Conservation (phyloP, 441 rosid species). For the Corymbia calophylla region DNA sequence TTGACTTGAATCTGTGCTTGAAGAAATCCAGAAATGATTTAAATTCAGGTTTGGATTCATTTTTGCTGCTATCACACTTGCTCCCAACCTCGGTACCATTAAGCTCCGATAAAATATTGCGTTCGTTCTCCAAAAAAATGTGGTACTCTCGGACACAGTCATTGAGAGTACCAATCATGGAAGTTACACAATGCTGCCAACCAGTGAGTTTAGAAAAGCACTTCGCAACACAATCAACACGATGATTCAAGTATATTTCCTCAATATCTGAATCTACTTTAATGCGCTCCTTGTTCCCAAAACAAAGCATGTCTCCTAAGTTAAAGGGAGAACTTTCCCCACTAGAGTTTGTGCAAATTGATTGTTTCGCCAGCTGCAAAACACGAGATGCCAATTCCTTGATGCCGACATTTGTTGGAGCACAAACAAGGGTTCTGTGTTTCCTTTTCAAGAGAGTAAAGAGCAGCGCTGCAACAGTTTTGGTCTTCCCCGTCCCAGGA, state of each 20-base stretch:
- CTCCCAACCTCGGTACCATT: not conserved
- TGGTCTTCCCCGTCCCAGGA: conserved; percentile 72
- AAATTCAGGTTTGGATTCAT: not conserved
- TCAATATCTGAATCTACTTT: conserved; percentile 15
- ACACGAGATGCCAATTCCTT: conserved; percentile 39
- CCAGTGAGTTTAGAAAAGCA: conserved; percentile 20
- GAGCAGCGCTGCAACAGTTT: conserved; percentile 32
- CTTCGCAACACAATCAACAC: conserved; percentile 15
- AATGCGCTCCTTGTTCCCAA: conserved; percentile 24
- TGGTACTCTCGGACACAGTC: conserved; percentile 9
- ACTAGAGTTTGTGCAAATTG: not conserved
- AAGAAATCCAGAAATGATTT: conserved; percentile 21
- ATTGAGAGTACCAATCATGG: conserved; percentile 22
- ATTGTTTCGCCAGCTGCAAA: conserved; percentile 19
- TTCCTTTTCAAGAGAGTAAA: conserved; percentile 21
- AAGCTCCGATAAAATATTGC: not conserved
- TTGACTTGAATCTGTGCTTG: conserved; percentile 9
- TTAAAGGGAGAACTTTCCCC: not conserved
- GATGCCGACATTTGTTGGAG: conserved; percentile 56
- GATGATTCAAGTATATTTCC: conserved; percentile 34
- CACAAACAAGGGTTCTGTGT: conserved; percentile 38
- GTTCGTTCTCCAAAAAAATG: conserved; percentile 1
- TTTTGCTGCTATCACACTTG: not conserved
- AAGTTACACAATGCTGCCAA: conserved; percentile 15
- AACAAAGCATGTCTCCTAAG: conserved; percentile 29